Evolutionary conservation across 148 eudicot species (phyloP), one percentile per base, ranked within the genome.

Genomic region (Rhododendron ferrugineum): DNA sequence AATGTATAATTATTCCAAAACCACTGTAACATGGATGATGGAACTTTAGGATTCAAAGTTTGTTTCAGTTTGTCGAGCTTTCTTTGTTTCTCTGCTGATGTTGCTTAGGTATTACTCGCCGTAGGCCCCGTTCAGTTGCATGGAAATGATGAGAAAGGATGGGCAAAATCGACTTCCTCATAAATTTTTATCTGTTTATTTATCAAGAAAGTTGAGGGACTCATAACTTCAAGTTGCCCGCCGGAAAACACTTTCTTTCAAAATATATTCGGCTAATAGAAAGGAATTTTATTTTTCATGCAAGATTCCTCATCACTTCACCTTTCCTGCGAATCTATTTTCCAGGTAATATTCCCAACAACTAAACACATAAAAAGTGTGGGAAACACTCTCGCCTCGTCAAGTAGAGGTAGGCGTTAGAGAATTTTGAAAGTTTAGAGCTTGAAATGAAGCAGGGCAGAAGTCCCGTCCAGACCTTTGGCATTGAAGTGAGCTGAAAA

Each of bases 371-470:
- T 40, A 47, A 47, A 8, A 46, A 46, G 49, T 10, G 49, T 46
- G 11, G 49, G 49, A 46, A 47, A 54, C 64, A 58, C n/a, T 20
- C 64, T 0, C 0, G 26, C 64, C n/a, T 20, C 64, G 5, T 58
- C n/a, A 58, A 22, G 8, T 6, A 58, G 64, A 6, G 64, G 26
- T 20, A 22, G 64, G 26, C 1, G 26, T 22, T 6, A 22, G 26
- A 58, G 64, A 58, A 58, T 22, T 20, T 58, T 22, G 64, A 22
- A 1, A 6, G 64, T 58, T 86, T 79, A 90, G 54, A 89, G 75
- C 86, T 52, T 87, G 62, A 88, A 86, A 40, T 84, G 50, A n/a
- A 54, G 56, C 72, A 85, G 85, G 47, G 86, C 52, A 80, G 86
- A 84, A 30, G 44, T 32, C 3, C 83, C 84, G 37, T 80, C 88